phyloP scores from a whole-genome alignment of 768 basidiomycete species.

The Hypsizygus marmoreus region DNA sequence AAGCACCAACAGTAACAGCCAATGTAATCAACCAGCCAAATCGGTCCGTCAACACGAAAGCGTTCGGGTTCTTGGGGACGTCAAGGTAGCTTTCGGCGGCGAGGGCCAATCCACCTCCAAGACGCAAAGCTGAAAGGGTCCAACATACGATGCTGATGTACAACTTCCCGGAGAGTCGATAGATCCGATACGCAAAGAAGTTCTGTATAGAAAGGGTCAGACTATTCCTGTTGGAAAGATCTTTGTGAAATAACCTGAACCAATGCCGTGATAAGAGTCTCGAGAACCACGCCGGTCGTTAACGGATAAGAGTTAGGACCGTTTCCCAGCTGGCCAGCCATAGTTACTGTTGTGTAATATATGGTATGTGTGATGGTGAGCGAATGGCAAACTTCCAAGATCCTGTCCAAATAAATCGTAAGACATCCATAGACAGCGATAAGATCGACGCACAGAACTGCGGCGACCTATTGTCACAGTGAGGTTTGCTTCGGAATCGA shows the following conservation, averaged over 20 bases:
- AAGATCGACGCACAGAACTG: slow-evolving; percentile 3
- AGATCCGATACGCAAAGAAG: slow-evolving; percentile 27
- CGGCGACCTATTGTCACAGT: background rate
- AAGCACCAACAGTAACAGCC: slow-evolving; percentile 20
- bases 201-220: slow-evolving; percentile 6
- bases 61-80: slow-evolving; percentile 22
- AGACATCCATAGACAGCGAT: background rate
- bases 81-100: slow-evolving; percentile 22
- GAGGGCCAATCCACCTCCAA: slow-evolving; percentile 17
- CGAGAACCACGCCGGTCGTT: slow-evolving; percentile 16
- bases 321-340: slow-evolving; percentile 2
- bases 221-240: background rate
- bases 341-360: slow-evolving; percentile 20
- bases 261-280: slow-evolving; percentile 20
- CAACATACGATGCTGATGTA: slow-evolving; percentile 17
- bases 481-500: background rate
- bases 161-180: slow-evolving; percentile 17
- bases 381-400: slow-evolving; percentile 21
- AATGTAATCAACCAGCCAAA: slow-evolving; percentile 28
- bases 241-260: slow-evolving; percentile 16
- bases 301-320: slow-evolving; percentile 23
- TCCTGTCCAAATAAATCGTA: background rate
- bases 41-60: slow-evolving; percentile 16
- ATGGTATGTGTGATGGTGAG: slow-evolving; percentile 16
- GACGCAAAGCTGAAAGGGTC: slow-evolving; percentile 18